phyloP scores from a whole-genome alignment of 345 rosid species.

The Brassica napus region DNA sequence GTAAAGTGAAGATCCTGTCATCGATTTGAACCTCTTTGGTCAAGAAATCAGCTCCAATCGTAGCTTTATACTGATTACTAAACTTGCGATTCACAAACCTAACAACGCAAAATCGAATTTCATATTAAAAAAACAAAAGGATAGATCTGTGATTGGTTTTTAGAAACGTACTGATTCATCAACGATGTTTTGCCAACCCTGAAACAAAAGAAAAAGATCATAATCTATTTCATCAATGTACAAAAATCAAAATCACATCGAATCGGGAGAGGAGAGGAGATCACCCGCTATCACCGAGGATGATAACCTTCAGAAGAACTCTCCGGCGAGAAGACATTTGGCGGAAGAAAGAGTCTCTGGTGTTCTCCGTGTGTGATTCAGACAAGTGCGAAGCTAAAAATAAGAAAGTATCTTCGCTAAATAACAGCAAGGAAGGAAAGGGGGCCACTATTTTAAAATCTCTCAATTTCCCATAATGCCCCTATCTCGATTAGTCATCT shows the following conservation, averaged over 20 bases:
- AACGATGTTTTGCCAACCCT: constrained; percentile 85
- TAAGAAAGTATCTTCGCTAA: neutral
- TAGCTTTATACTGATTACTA: constrained; percentile 91
- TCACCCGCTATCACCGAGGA: constrained; percentile 27
- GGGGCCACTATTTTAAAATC: neutral
- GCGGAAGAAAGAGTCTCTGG: constrained; percentile 27
- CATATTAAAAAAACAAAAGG: neutral
- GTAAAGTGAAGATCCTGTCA: constrained; percentile 88
- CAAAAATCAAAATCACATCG: neutral
- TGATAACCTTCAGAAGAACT: constrained; percentile 25
- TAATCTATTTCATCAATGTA: neutral
- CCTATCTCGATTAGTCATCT: neutral
- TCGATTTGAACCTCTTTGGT: constrained; percentile 89
- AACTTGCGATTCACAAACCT: constrained; percentile 93
- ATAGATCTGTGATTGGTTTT: constrained; percentile 17
- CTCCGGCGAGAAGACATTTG: constrained; percentile 28
- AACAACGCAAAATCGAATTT: constrained; percentile 1
- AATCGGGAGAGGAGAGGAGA: neutral
- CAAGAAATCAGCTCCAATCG: constrained; percentile 94
- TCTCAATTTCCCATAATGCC: neutral
- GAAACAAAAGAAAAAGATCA: neutral
- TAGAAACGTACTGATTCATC: constrained; percentile 81
- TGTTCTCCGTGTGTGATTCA: constrained; percentile 12
- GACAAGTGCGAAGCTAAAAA: constrained; percentile 1
- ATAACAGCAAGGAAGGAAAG: neutral